phyloP scores from a whole-genome alignment of 2,329 filamentous ascomycete genomes.

The Teratosphaeria nubilosa region DNA sequence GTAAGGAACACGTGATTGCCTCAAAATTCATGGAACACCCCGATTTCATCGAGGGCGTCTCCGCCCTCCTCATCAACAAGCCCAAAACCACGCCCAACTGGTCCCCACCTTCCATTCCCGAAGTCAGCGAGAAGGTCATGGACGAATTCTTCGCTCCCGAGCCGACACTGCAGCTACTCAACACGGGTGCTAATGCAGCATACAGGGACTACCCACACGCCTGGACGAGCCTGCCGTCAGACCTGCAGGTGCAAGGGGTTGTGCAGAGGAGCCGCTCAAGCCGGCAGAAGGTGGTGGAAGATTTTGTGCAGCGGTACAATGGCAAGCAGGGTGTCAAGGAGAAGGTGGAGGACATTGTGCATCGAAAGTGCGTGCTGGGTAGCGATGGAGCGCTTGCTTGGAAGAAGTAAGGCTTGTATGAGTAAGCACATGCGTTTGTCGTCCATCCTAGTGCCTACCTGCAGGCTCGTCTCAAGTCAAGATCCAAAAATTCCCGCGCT shows the following conservation, averaged over 20 bases:
- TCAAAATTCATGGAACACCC: slow-evolving; percentile 79
- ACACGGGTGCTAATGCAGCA: slow-evolving; percentile 31
- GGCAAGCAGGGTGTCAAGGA: slow-evolving; percentile 43
- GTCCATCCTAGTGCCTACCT: too few relatives aligned
- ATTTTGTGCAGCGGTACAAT: slow-evolving; percentile 30
- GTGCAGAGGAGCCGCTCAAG: slow-evolving; percentile 19
- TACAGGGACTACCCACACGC: slow-evolving; percentile 66
- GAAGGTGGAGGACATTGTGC: slow-evolving; percentile 44
- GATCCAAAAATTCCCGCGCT: too few relatives aligned
- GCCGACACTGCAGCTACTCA: slow-evolving; percentile 51
- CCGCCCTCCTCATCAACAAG: slow-evolving; percentile 65
- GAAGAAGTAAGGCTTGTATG: neutral
- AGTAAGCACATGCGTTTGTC: neutral
- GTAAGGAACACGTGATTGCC: slow-evolving; percentile 75
- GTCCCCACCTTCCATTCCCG: slow-evolving; percentile 63
- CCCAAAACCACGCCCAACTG: slow-evolving; percentile 57
- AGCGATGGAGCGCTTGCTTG: neutral
- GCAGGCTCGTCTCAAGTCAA: too few relatives aligned
- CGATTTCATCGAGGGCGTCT: slow-evolving; percentile 90
- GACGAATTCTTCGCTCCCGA: slow-evolving; percentile 54
- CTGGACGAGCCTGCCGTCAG: slow-evolving; percentile 61
- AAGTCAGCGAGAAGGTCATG: slow-evolving; percentile 50
- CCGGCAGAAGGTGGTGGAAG: slow-evolving; percentile 29
- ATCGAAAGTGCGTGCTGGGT: neutral
- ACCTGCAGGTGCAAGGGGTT: slow-evolving; percentile 47